phyloP scores from a whole-genome alignment of 148 eudicot species.

The Dianthus caryophyllus region DNA sequence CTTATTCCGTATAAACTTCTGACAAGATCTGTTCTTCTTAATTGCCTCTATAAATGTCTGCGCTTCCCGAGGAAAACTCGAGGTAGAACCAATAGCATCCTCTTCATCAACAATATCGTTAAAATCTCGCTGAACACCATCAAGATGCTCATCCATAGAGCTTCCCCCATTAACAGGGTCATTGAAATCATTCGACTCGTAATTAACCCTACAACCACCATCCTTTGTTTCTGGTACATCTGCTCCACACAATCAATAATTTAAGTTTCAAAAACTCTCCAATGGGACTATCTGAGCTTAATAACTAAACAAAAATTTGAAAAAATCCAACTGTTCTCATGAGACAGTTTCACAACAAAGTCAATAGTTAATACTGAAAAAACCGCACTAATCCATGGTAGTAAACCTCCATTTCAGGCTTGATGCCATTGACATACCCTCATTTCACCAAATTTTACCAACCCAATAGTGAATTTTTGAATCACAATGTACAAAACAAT shows the following conservation, averaged over 20 bases:
- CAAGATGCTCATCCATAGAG: slow-evolving; percentile 30
- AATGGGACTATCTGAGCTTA: too few relatives aligned
- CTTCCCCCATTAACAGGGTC: slow-evolving; percentile 39
- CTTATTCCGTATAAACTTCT: slow-evolving; percentile 62
- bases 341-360: too few relatives aligned
- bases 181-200: slow-evolving; percentile 33
- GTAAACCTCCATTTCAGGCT: too few relatives aligned
- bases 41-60: slow-evolving; percentile 77
- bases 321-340: too few relatives aligned
- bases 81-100: slow-evolving; percentile 18
- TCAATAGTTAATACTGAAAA: too few relatives aligned
- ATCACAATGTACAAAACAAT: not conserved
- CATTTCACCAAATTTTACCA: not conserved
- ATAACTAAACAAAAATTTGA: too few relatives aligned
- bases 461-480: not conserved
- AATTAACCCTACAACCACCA: slow-evolving; percentile 7
- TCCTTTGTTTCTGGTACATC: slow-evolving; percentile 17
- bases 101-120: slow-evolving; percentile 14
- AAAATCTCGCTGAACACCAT: slow-evolving; percentile 36
- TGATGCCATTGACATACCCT: not conserved
- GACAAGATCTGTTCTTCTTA: slow-evolving; percentile 80
- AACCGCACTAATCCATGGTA: too few relatives aligned
- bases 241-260: not conserved
- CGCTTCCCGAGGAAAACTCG: slow-evolving; percentile 57
- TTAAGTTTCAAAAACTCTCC: not conserved